Percentiles rank a stretch among this genome's conserved stretches.
Evolutionary conservation across 2,329 filamentous ascomycete species (phyloP).

Genomic region (Colletotrichum orbiculare): DNA sequence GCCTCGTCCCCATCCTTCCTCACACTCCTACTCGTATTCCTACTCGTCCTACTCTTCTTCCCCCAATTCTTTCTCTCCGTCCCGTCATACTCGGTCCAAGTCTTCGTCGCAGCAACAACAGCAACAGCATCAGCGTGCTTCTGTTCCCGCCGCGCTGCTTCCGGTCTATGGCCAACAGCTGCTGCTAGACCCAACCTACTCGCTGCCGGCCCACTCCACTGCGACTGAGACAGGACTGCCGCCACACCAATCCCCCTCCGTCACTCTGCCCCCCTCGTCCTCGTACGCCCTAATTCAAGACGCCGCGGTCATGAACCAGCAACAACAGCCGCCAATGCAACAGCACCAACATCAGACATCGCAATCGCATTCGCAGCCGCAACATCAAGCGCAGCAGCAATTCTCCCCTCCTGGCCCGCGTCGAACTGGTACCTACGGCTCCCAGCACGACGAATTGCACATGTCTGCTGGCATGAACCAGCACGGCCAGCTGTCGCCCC

Average conservation of each 20-base stretch:
- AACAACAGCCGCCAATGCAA: constrained; percentile 13
- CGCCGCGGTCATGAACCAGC: constrained; percentile 36
- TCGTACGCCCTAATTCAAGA: constrained; percentile 8
- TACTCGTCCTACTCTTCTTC: constrained; percentile 4
- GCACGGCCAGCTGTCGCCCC: constrained; percentile 57
- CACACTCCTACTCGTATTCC: constrained; percentile 12
- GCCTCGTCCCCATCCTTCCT: constrained; percentile 26
- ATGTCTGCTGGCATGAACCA: constrained; percentile 60
- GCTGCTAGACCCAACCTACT: constrained; percentile 26
- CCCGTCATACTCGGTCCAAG: background rate
- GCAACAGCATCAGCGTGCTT: constrained; percentile 28
- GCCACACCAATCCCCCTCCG: constrained; percentile 34
- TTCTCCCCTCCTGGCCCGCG: constrained; percentile 49
- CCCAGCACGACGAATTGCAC: constrained; percentile 65
- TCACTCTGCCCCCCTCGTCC: constrained; percentile 19
- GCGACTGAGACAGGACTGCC: constrained; percentile 35
- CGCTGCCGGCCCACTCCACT: constrained; percentile 24
- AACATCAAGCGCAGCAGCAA: constrained; percentile 49
- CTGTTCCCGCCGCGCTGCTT: constrained; percentile 34
- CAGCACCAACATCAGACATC: constrained; percentile 41
- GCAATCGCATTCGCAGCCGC: constrained; percentile 44
- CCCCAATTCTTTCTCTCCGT: too few species aligned
- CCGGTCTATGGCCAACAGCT: constrained; percentile 33
- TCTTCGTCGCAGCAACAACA: constrained; percentile 13
- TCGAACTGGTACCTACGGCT: constrained; percentile 52